A percentile compares a stretch with the other conserved stretches of the same genome.
Evolutionary conservation across 371 early-diverging fungal genomes (phyloP).

Genomic region (Lichtheimia ramosa): DNA sequence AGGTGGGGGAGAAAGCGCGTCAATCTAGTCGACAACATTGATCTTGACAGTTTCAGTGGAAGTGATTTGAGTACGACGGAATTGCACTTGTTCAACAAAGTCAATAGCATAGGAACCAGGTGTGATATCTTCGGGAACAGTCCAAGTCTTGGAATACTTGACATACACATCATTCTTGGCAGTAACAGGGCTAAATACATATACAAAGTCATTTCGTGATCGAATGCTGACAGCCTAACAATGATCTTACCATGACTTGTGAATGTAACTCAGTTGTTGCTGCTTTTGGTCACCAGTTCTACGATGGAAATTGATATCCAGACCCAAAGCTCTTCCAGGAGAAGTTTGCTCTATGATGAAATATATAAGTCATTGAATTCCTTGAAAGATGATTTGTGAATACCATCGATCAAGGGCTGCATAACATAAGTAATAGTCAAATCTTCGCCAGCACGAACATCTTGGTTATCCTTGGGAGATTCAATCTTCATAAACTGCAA

Average conservation of each 20-base stretch:
- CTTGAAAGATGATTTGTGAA: background rate
- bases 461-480: conserved; percentile 38
- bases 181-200: conserved; percentile 39
- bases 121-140: conserved; percentile 45
- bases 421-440: conserved; percentile 41
- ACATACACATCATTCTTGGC: conserved; percentile 30
- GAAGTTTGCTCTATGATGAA: conserved; percentile 25
- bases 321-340: conserved; percentile 34
- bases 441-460: conserved; percentile 33
- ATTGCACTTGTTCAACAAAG: conserved; percentile 34
- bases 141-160: conserved; percentile 47
- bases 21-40: conserved; percentile 36
- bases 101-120: conserved; percentile 60
- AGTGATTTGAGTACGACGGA: conserved; percentile 33
- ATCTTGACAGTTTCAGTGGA: conserved; percentile 42
- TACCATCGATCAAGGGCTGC: conserved; percentile 47
- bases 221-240: no score
- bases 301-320: conserved; percentile 41
- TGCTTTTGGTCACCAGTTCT: conserved; percentile 42
- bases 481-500: conserved; percentile 49
- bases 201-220: background rate
- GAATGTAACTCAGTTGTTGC: conserved; percentile 30
- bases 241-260: conserved; percentile 40
- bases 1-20: no score
- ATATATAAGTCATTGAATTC: background rate